Evolutionary conservation across 352 stramenopile species (phyloP).

Genomic region (Pythium dissotocum): DNA sequence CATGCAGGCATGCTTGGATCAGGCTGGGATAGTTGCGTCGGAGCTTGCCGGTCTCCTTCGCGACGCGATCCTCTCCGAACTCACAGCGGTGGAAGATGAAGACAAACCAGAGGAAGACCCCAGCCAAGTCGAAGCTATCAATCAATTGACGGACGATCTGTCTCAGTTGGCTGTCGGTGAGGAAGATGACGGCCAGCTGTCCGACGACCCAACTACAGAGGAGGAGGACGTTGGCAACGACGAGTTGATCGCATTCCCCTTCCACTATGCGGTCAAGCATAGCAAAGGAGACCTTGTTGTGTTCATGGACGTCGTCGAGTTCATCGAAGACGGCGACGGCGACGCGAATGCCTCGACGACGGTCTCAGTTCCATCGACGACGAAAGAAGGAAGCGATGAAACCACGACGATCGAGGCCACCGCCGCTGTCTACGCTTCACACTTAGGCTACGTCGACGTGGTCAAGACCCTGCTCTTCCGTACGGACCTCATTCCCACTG

Average conservation of each 20-base stretch:
- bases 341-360: constrained; percentile 2
- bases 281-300: constrained; percentile 1
- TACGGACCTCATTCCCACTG: not conserved
- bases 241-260: constrained; percentile 7
- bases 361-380: not conserved
- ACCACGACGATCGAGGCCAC: constrained; percentile 26
- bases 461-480: constrained; percentile 36
- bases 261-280: constrained; percentile 14
- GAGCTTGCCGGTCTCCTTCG: constrained; percentile 16
- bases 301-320: constrained; percentile 7
- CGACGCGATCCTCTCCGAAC: constrained; percentile 6
- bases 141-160: not conserved
- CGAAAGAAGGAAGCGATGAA: constrained; percentile 6
- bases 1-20: not conserved
- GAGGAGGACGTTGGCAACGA: constrained; percentile 6
- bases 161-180: not conserved
- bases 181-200: not conserved
- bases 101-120: not conserved
- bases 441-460: constrained; percentile 28
- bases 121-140: not conserved
- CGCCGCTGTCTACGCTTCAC: constrained; percentile 20
- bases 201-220: not conserved
- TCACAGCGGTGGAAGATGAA: not conserved
- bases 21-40: not conserved
- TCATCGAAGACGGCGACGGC: constrained; percentile 12